Conservation (phyloP, 441 rosid species). For the Gossypium gossypioides region DNA sequence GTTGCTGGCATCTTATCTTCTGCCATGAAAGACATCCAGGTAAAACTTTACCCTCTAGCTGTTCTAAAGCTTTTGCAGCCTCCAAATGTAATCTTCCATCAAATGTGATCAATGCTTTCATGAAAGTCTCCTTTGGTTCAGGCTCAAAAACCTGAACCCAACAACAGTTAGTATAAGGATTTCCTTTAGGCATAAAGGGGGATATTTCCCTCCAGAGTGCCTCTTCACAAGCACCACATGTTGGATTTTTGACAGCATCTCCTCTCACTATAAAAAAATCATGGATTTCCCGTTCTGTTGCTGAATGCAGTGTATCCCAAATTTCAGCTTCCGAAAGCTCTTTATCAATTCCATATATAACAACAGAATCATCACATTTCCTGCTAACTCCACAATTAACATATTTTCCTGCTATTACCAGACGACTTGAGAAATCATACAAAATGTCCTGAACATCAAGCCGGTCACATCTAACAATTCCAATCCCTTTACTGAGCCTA, state of each 20-base stretch:
- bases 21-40: conserved; percentile 63
- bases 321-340: conserved; percentile 47
- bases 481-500: conserved; percentile 40
- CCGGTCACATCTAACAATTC: conserved; percentile 28
- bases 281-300: conserved; percentile 33
- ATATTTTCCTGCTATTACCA: conserved; percentile 31
- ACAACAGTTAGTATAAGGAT: conserved; percentile 33
- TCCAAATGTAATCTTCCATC: conserved; percentile 72
- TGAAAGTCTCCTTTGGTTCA: conserved; percentile 28
- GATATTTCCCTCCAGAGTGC: conserved; percentile 43
- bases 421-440: conserved; percentile 21
- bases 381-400: conserved; percentile 27
- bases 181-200: conserved; percentile 43
- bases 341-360: conserved; percentile 36
- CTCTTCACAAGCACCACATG: conserved; percentile 37
- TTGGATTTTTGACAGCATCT: conserved; percentile 30
- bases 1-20: conserved; percentile 51
- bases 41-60: conserved; percentile 46
- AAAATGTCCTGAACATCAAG: conserved; percentile 29
- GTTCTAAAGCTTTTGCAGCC: conserved; percentile 73
- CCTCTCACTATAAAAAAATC: conserved; percentile 41
- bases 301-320: conserved; percentile 29
- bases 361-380: conserved; percentile 20
- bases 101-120: conserved; percentile 46
- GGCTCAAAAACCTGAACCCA: conserved; percentile 47